Evolutionary conservation across 2,329 filamentous ascomycete species (phyloP).

Genomic region (Colletotrichum lentis): DNA sequence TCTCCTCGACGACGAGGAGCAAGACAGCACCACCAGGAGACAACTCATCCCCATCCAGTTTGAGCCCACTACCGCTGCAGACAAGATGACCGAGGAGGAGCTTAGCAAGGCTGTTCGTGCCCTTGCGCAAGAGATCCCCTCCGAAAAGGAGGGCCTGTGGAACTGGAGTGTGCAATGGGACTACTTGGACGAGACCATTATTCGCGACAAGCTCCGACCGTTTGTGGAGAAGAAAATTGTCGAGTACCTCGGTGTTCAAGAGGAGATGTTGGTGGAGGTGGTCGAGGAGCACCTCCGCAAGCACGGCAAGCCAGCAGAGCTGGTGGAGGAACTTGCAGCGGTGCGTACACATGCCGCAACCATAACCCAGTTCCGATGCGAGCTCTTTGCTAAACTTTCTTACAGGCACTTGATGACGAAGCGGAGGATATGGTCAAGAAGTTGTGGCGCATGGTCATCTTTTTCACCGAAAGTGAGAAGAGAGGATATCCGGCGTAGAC

Average conservation of each 20-base stretch:
- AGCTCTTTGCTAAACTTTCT: constrained; percentile 43
- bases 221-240: constrained; percentile 99
- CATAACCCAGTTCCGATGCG: no score
- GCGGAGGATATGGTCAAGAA: constrained; percentile 94
- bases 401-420: constrained; percentile 88
- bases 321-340: constrained; percentile 86
- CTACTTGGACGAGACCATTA: constrained; percentile 80
- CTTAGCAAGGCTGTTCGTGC: constrained; percentile 81
- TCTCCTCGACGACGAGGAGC: constrained; percentile 93
- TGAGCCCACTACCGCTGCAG: constrained; percentile 71
- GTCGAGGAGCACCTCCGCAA: constrained; percentile 87
- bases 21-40: constrained; percentile 73
- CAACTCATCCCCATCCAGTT: constrained; percentile 85
- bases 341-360: constrained; percentile 59
- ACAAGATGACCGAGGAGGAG: constrained; percentile 84
- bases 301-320: constrained; percentile 75
- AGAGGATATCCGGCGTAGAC: constrained; percentile 76
- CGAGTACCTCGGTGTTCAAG: constrained; percentile 94
- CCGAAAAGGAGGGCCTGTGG: constrained; percentile 86
- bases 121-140: constrained; percentile 89
- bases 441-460: constrained; percentile 97
- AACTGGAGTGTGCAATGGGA: constrained; percentile 94
- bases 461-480: constrained; percentile 95
- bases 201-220: constrained; percentile 86
- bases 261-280: constrained; percentile 92